Conservation (phyloP, 1,139 yeast species). For the Diutina rugosa region DNA sequence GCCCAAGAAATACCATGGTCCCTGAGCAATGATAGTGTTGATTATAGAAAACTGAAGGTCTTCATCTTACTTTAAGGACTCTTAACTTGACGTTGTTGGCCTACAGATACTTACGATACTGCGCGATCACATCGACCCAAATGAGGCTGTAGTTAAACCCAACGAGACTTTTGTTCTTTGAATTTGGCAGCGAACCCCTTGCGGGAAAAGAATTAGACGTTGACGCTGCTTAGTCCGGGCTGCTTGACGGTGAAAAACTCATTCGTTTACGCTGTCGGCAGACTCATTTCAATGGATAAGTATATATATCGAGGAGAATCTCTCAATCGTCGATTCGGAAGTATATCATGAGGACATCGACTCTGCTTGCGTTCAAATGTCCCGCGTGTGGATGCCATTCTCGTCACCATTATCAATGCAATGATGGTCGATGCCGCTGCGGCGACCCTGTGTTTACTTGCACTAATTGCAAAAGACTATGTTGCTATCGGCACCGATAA, state of each 20-base stretch:
- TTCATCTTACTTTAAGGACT: too few species aligned
- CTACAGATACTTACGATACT: too few species aligned
- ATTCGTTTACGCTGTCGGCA: not conserved
- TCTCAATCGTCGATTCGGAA: not conserved
- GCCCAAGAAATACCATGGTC: not conserved
- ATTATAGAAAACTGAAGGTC: too few species aligned
- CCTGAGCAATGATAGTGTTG: too few species aligned
- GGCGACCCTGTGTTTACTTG: conserved; percentile 1
- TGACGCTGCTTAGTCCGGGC: not conserved
- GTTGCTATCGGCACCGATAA: not conserved
- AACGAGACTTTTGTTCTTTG: not conserved
- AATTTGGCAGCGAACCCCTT: not conserved
- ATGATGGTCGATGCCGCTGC: not conserved
- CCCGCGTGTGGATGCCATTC: conserved; percentile 1
- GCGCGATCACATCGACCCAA: too few species aligned
- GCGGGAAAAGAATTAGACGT: not conserved
- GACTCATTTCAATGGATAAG: not conserved
- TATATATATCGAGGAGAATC: not conserved
- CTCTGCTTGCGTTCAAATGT: not conserved
- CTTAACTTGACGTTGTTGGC: too few species aligned
- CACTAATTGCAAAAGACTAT: not conserved
- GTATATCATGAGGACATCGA: not conserved
- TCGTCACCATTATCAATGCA: not conserved
- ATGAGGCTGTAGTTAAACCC: not conserved
- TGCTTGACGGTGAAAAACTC: not conserved